Base-by-base conservation (phyloP, 1,284 basidiomycete species). In the Hypsizygus ulmarius region DNA sequence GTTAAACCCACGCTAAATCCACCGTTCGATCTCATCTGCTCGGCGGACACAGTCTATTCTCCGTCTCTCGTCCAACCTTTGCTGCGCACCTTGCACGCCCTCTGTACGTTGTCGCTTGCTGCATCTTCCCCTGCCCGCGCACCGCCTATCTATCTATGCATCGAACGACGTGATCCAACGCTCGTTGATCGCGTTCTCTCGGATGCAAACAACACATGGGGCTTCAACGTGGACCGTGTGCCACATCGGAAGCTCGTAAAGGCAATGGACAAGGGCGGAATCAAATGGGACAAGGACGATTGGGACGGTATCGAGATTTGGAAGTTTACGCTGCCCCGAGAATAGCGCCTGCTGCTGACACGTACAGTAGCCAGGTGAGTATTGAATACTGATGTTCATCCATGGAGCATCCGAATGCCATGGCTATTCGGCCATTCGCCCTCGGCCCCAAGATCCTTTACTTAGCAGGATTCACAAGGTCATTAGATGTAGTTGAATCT, bases 1-100 rank as follows among this genome's bases (percentile, higher is more conserved):
- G n/a, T n/a, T n/a, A 16, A 29, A 27, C 47, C 47, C 39, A 58
- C 62, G 35, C 68, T 78, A 11, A 50, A 57, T 9, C 78, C 79
- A 15, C 82, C 82, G 0, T 87, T 88, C 69, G 87, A 94, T 67
- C 73, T 93, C 51, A 84, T 96, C 54, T 65, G 91, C 47, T 85
- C 90, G 12, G 84, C 92, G 47, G 93, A 97, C 66, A 95, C 93
- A 0, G 70, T 95, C 45, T 96, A 94, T 64, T 67, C 75, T 25
- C 63, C 76, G 1, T 68, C 76, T 6, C 82, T 95, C 42, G 66
- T 87, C 25, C 62, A 74, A 12, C 89, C 89, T 0, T 80, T 96
- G 39, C 75, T 93, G 37, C 75, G 78, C 36, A 81, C 87, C n/a
- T 65, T 92, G 5, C 74, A 75, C 36, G 65, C 70, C 28, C 70